A percentile compares a stretch with the other conserved stretches of the same genome.
phyloP scores from a whole-genome alignment of 2,329 filamentous ascomycete species.

The Aureobasidium sp. region DNA sequence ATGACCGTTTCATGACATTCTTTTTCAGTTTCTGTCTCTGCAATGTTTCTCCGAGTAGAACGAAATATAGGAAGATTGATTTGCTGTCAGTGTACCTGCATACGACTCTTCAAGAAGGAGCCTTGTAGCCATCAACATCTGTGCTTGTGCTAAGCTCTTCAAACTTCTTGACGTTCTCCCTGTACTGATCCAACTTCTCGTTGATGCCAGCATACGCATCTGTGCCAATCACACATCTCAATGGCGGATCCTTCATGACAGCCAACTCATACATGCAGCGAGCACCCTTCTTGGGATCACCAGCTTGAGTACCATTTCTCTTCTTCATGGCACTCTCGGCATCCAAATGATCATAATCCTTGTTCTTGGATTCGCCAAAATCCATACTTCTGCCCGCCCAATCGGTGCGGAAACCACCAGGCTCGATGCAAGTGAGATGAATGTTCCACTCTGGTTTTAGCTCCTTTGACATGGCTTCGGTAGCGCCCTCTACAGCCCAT shows the following conservation, averaged over 20 bases:
- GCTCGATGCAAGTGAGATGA: conserved; percentile 50
- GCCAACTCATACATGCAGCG: conserved; percentile 62
- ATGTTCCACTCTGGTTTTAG: conserved; percentile 55
- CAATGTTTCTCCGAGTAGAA: too few relatives aligned
- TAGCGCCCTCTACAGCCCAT: conserved; percentile 56
- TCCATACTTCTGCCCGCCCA: conserved; percentile 53
- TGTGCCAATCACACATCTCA: conserved; percentile 59
- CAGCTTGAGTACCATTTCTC: conserved; percentile 50
- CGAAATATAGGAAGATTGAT: too few relatives aligned
- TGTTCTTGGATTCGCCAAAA: conserved; percentile 48
- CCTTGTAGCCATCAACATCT: conserved; percentile 48
- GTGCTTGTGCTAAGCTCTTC: conserved; percentile 56
- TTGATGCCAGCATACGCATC: conserved; percentile 58
- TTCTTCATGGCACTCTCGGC: conserved; percentile 44
- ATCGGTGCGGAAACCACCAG: conserved; percentile 53
- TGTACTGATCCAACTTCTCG: conserved; percentile 56
- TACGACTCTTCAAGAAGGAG: too few relatives aligned
- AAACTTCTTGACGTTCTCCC: conserved; percentile 55
- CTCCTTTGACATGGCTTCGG: conserved; percentile 46
- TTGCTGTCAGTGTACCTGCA: too few relatives aligned
- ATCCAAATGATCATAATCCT: conserved; percentile 56
- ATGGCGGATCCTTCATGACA: conserved; percentile 56
- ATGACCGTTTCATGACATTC: conserved; percentile 14
- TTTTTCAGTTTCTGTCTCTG: too few relatives aligned
- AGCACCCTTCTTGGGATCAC: conserved; percentile 55